Percentiles rank a stretch among this genome's conserved stretches.
Conservation (phyloP, 306 rosid genomes). For the Styphnolobium japonicum region DNA sequence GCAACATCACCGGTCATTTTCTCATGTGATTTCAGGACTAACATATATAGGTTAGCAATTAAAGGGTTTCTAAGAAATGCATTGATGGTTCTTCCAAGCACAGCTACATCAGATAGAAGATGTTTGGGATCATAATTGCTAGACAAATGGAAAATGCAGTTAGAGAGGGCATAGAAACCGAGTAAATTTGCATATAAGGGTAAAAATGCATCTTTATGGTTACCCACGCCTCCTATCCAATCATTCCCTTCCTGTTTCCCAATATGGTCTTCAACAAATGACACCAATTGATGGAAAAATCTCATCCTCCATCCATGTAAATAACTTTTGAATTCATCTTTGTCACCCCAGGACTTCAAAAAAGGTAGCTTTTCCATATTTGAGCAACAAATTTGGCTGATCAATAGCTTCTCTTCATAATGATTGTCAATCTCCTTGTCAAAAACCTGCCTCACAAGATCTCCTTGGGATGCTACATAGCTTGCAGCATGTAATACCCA, state of each 20-base stretch:
- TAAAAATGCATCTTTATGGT: conserved; percentile 94
- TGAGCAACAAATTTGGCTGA: conserved; percentile 81
- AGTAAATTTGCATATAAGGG: conserved; percentile 78
- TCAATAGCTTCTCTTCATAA: conserved; percentile 88
- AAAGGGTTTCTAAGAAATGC: conserved; percentile 77
- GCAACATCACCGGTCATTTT: conserved; percentile 35
- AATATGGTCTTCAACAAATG: conserved; percentile 51
- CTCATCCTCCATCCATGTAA: conserved; percentile 53
- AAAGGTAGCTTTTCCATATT: conserved; percentile 67
- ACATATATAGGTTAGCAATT: conserved; percentile 59
- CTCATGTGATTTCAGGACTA: conserved; percentile 56
- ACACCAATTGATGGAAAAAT: conserved; percentile 57
- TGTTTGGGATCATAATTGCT: conserved; percentile 27
- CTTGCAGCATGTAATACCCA: conserved; percentile 56
- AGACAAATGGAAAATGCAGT: conserved; percentile 49
- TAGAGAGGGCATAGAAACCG: conserved; percentile 71
- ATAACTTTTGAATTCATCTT: conserved; percentile 42
- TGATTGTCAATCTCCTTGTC: conserved; percentile 96
- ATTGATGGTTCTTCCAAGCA: conserved; percentile 56
- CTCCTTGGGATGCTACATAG: conserved; percentile 49
- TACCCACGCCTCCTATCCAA: conserved; percentile 95
- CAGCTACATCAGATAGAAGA: conserved; percentile 41
- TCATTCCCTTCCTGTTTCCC: conserved; percentile 45
- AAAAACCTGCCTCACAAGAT: conserved; percentile 84
- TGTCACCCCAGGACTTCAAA: conserved; percentile 44